Evolutionary conservation across 352 stramenopile genomes (phyloP).

Genomic region (Globisporangium cylindrosporum): DNA sequence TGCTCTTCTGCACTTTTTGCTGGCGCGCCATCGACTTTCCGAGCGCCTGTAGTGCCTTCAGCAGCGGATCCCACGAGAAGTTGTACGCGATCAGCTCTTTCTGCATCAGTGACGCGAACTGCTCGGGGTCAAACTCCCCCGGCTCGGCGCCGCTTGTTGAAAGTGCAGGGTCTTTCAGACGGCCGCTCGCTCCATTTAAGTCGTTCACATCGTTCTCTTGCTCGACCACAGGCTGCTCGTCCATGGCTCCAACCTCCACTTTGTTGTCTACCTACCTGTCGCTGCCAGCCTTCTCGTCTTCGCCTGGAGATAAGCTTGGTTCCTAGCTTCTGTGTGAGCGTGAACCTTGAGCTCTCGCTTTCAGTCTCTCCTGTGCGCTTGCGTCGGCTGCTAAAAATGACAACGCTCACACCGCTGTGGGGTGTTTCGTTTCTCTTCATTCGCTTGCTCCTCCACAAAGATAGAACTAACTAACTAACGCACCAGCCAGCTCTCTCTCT

Average conservation of each 20-base stretch:
- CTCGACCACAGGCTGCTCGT: constrained; percentile 16
- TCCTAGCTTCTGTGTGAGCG: background rate
- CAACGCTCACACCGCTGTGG: background rate
- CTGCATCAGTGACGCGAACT: constrained; percentile 60
- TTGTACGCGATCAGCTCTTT: constrained; percentile 70
- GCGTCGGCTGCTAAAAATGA: constrained; percentile 9
- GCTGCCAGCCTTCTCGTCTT: background rate
- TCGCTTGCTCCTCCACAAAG: background rate
- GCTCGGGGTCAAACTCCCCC: constrained; percentile 35
- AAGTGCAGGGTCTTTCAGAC: constrained; percentile 6
- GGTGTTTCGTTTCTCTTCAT: constrained; percentile 3
- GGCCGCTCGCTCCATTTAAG: background rate
- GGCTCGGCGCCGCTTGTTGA: constrained; percentile 14
- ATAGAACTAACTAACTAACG: constrained; percentile 4
- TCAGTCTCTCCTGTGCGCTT: constrained; percentile 7
- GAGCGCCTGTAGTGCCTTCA: constrained; percentile 60
- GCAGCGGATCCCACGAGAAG: constrained; percentile 68
- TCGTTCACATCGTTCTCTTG: constrained; percentile 20
- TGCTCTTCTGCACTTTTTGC: constrained; percentile 42
- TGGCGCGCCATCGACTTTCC: constrained; percentile 52
- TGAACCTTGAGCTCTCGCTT: background rate
- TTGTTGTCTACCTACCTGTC: background rate
- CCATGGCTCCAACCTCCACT: background rate
- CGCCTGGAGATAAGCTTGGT: background rate
- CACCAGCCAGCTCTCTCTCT: background rate